Percentiles rank a stretch among this genome's conserved stretches.
phyloP scores from a whole-genome alignment of 805 yeast genomes.

The Candida boleticola region DNA sequence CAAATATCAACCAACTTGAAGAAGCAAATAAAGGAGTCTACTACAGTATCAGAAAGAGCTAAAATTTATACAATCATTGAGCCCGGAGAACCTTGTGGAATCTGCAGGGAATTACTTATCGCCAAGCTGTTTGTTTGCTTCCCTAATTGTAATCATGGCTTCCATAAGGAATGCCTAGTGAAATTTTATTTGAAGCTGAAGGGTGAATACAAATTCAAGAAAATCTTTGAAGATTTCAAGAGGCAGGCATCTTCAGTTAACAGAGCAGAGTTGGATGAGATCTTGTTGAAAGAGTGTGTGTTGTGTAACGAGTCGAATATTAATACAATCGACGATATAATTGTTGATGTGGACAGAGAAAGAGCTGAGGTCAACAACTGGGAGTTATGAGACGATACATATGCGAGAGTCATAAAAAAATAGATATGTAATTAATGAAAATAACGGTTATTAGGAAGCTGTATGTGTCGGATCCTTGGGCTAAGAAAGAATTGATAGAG shows the following conservation, averaged over 20 bases:
- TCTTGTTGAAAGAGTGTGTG: constrained; percentile 65
- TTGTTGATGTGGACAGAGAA: constrained; percentile 37
- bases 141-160: constrained; percentile 83
- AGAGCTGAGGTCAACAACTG: constrained; percentile 45
- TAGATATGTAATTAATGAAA: too few species aligned
- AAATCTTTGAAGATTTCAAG: constrained; percentile 56
- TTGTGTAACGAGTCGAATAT: constrained; percentile 76
- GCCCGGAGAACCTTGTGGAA: constrained; percentile 79
- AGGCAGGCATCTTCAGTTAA: constrained; percentile 38
- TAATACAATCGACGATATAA: constrained; percentile 63
- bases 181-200: constrained; percentile 56
- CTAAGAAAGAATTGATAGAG: too few species aligned
- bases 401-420: too few species aligned
- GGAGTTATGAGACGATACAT: constrained; percentile 37
- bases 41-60: constrained; percentile 22
- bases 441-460: too few species aligned
- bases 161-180: constrained; percentile 86
- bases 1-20: constrained; percentile 57
- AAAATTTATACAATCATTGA: constrained; percentile 64
- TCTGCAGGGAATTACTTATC: constrained; percentile 68
- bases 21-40: constrained; percentile 51
- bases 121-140: constrained; percentile 74
- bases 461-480: too few species aligned
- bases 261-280: constrained; percentile 52
- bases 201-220: constrained; percentile 63